Evolutionary conservation across 2,329 filamentous ascomycete species (phyloP).

Genomic region (Fusarium nygamai): DNA sequence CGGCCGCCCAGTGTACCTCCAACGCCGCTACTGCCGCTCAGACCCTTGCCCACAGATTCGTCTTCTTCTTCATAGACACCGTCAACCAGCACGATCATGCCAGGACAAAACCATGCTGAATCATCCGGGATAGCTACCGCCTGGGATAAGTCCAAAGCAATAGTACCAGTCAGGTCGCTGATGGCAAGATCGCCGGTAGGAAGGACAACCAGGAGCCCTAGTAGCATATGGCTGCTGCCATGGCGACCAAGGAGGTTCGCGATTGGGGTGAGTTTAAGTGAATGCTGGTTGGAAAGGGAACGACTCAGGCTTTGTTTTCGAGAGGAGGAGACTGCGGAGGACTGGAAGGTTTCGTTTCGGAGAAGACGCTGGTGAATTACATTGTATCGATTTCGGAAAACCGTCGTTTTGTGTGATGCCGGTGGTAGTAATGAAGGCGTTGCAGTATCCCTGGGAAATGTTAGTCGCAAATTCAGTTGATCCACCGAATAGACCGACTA

Average conservation of each 20-base stretch:
- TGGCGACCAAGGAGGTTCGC: constrained; percentile 79
- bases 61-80: constrained; percentile 97
- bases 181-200: constrained; percentile 85
- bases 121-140: constrained; percentile 85
- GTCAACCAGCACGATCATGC: constrained; percentile 95
- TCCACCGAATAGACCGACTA: constrained; percentile 6
- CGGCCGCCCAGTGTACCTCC: constrained; percentile 92
- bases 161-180: constrained; percentile 88
- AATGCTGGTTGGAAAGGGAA: constrained; percentile 71
- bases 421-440: constrained; percentile 78
- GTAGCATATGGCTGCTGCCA: constrained; percentile 84
- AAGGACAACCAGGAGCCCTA: constrained; percentile 83
- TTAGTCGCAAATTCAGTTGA: constrained; percentile 28
- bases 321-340: constrained; percentile 75
- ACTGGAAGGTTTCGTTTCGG: constrained; percentile 92
- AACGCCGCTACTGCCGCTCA: constrained; percentile 82
- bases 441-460: constrained; percentile 61
- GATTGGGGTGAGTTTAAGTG: constrained; percentile 90
- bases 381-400: constrained; percentile 92
- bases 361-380: constrained; percentile 91
- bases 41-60: constrained; percentile 71
- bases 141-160: constrained; percentile 82
- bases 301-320: constrained; percentile 64
- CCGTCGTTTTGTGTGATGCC: constrained; percentile 81
- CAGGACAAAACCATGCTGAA: constrained; percentile 91